Conservation (phyloP, 1,284 basidiomycete genomes). For the Tilletia caries region DNA sequence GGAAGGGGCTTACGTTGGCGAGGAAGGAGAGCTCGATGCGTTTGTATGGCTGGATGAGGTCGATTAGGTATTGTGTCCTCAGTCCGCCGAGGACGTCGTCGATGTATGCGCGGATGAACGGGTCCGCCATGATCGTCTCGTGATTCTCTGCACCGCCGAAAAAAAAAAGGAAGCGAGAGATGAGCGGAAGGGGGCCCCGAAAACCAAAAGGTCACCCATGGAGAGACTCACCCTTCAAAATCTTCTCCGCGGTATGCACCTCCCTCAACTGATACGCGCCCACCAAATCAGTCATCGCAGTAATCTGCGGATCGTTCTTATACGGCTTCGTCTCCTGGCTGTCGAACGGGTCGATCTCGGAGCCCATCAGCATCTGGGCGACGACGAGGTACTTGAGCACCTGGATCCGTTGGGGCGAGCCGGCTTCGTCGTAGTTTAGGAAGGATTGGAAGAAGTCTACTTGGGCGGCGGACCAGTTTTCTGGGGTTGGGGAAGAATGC, state of each 20-base stretch:
- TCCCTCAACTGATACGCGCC: slow-evolving; percentile 93
- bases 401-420: slow-evolving; percentile 91
- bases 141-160: slow-evolving; percentile 65
- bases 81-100: slow-evolving; percentile 89
- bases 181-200: too few species aligned
- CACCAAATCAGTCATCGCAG: slow-evolving; percentile 95
- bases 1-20: slow-evolving; percentile 65
- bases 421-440: slow-evolving; percentile 96
- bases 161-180: not conserved
- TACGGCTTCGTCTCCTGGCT: slow-evolving; percentile 99
- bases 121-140: slow-evolving; percentile 88
- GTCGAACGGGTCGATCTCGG: slow-evolving; percentile 98
- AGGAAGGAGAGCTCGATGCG: slow-evolving; percentile 85
- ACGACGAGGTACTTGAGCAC: slow-evolving; percentile 97
- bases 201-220: not conserved
- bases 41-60: slow-evolving; percentile 94
- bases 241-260: slow-evolving; percentile 92
- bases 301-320: slow-evolving; percentile 92
- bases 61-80: slow-evolving; percentile 91
- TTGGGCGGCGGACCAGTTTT: slow-evolving; percentile 92
- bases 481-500: slow-evolving; percentile 56
- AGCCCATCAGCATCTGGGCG: slow-evolving; percentile 96
- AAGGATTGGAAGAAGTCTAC: slow-evolving; percentile 99
- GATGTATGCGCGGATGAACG: slow-evolving; percentile 88
- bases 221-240: slow-evolving; percentile 71